phyloP scores from a whole-genome alignment of 495 filamentous ascomycete genomes.

The Parathielavia appendiculata region DNA sequence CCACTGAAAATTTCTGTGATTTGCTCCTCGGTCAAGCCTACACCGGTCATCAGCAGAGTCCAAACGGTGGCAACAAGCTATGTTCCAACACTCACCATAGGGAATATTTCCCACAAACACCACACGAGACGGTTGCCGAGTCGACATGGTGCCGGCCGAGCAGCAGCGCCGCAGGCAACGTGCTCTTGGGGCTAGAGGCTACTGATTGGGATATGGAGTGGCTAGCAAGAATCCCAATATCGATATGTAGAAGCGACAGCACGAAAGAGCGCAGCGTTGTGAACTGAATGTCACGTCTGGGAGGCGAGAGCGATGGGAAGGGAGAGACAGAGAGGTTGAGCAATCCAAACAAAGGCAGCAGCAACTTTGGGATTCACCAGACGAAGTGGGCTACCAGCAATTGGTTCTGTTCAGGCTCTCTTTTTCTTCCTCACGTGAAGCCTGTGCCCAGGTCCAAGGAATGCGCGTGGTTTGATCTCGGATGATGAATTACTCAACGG shows the following conservation, averaged over 20 bases:
- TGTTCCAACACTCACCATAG: slow-evolving; percentile 45
- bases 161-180: slow-evolving; percentile 1
- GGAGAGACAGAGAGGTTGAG: background rate
- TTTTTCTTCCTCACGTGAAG: background rate
- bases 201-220: background rate
- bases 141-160: slow-evolving; percentile 41
- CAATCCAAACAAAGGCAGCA: background rate
- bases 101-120: slow-evolving; percentile 87
- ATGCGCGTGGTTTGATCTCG: background rate
- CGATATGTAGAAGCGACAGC: background rate
- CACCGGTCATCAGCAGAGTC: background rate
- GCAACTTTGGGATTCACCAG: slow-evolving; percentile 11
- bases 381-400: slow-evolving; percentile 15
- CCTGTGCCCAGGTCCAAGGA: background rate
- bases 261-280: background rate
- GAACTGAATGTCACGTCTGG: slow-evolving; percentile 4
- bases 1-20: slow-evolving; percentile 85
- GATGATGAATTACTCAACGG: background rate
- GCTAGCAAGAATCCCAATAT: background rate
- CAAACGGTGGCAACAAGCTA: background rate
- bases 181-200: background rate
- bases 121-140: slow-evolving; percentile 47
- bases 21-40: slow-evolving; percentile 89
- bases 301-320: background rate
- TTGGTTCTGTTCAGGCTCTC: slow-evolving; percentile 5